phyloP scores from a whole-genome alignment of 169 alveolate genomes.

The Fabrea salina region DNA sequence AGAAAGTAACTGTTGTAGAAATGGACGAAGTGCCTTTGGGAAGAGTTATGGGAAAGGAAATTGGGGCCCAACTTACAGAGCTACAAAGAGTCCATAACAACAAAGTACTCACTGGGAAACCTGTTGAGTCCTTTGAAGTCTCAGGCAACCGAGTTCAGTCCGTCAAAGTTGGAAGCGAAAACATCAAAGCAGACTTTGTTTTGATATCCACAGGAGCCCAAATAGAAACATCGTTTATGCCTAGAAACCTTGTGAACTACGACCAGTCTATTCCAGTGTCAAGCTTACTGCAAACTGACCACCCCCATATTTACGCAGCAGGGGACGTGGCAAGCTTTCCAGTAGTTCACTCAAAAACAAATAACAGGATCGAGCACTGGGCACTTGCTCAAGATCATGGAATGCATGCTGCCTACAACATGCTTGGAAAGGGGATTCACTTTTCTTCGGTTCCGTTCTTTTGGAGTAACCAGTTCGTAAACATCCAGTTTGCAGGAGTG shows the following conservation, averaged over 20 bases:
- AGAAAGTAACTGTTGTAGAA: conserved; percentile 18
- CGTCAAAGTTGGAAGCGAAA: too few species aligned
- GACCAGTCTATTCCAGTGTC: conserved; percentile 15
- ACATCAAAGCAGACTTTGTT: not conserved
- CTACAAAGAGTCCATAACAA: not conserved
- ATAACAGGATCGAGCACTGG: conserved; percentile 32
- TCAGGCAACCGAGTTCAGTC: too few species aligned
- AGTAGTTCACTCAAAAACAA: not conserved
- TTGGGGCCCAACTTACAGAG: not conserved
- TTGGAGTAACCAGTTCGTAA: conserved; percentile 26
- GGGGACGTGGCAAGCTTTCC: conserved; percentile 27
- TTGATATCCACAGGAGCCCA: conserved; percentile 23
- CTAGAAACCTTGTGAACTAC: not conserved
- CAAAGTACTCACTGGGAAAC: not conserved
- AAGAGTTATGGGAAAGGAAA: conserved; percentile 7
- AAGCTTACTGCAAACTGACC: not conserved
- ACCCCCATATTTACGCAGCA: conserved; percentile 27
- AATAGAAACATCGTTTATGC: not conserved
- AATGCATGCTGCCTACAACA: conserved; percentile 4
- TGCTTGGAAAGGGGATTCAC: conserved; percentile 19
- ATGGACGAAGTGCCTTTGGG: conserved; percentile 1
- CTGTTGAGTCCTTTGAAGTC: not conserved
- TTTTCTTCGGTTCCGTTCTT: conserved; percentile 24
- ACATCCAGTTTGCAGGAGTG: conserved; percentile 17
- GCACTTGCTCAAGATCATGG: conserved; percentile 34